A percentile compares a stretch with the other conserved stretches of the same genome.
Conservation (phyloP, 768 basidiomycete species). For the Mycena chlorophos region DNA sequence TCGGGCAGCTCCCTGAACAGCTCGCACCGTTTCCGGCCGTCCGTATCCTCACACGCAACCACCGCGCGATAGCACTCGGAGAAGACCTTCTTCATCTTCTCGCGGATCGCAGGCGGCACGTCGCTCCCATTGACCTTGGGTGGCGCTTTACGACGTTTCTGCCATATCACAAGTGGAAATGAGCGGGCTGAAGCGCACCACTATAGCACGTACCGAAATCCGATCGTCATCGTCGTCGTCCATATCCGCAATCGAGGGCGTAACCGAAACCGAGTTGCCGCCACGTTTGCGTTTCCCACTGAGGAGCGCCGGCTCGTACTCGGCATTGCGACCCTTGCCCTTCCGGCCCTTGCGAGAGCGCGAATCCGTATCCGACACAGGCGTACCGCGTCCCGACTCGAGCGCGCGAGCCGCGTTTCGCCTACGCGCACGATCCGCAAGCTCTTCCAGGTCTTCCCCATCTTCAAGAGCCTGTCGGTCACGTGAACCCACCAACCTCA, state of each 20-base stretch:
- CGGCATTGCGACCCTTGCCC: constrained; percentile 26
- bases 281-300: constrained; percentile 79
- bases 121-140: constrained; percentile 44
- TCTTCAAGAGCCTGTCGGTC: constrained; percentile 67
- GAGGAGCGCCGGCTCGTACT: constrained; percentile 46
- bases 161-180: constrained; percentile 11
- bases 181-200: constrained; percentile 4
- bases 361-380: constrained; percentile 58
- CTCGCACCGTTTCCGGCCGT: constrained; percentile 79
- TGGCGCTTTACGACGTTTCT: constrained; percentile 89
- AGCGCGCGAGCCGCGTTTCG: constrained; percentile 58
- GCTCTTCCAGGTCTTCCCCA: constrained; percentile 76
- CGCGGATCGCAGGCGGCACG: constrained; percentile 56
- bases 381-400: constrained; percentile 67
- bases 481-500: background rate
- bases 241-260: constrained; percentile 58
- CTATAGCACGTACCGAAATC: constrained; percentile 51
- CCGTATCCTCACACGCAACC: constrained; percentile 65
- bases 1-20: constrained; percentile 88
- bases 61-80: constrained; percentile 76
- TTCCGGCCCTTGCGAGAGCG: constrained; percentile 58
- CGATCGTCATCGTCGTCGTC: constrained; percentile 81
- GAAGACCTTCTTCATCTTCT: constrained; percentile 84
- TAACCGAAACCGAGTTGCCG: constrained; percentile 72
- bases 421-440: constrained; percentile 64